Evolutionary conservation across 345 rosid species (phyloP).

Genomic region (Chamaenerion angustifolium): DNA sequence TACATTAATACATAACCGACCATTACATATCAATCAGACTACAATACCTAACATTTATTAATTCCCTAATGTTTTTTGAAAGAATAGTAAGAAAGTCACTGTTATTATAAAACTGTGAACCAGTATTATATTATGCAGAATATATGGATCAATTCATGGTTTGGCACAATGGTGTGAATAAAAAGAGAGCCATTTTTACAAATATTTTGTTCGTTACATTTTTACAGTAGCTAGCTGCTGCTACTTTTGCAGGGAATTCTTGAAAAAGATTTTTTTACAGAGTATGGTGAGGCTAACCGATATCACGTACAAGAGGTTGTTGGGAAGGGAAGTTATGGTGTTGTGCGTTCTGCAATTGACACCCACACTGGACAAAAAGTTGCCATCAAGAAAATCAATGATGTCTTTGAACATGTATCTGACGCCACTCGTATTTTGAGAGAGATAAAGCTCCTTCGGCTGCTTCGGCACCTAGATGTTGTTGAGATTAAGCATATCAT

Average conservation of each 20-base stretch:
- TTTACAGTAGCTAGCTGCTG: background rate
- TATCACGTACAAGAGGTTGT: slow-evolving; percentile 84
- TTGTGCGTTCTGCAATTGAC: slow-evolving; percentile 85
- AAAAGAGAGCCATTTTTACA: background rate
- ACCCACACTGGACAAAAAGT: slow-evolving; percentile 75
- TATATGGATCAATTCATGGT: too few species aligned
- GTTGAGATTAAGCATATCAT: slow-evolving; percentile 91
- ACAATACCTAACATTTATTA: too few species aligned
- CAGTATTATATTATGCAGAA: too few species aligned
- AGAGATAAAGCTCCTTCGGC: slow-evolving; percentile 83
- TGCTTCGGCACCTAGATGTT: slow-evolving; percentile 90
- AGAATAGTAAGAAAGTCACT: too few species aligned
- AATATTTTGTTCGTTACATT: background rate
- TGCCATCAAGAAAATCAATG: slow-evolving; percentile 89
- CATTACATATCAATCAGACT: too few species aligned
- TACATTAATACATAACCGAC: too few species aligned
- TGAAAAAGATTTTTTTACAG: slow-evolving; percentile 75
- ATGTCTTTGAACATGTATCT: slow-evolving; percentile 93
- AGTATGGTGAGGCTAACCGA: slow-evolving; percentile 85
- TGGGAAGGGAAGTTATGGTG: slow-evolving; percentile 97
- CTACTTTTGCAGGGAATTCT: slow-evolving; percentile 31
- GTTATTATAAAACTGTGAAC: too few species aligned
- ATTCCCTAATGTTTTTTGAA: too few species aligned
- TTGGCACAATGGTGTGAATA: too few species aligned
- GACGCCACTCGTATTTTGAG: slow-evolving; percentile 92